Conservation (phyloP, 31 red algal species). For the Bonnemaisonia californica region DNA sequence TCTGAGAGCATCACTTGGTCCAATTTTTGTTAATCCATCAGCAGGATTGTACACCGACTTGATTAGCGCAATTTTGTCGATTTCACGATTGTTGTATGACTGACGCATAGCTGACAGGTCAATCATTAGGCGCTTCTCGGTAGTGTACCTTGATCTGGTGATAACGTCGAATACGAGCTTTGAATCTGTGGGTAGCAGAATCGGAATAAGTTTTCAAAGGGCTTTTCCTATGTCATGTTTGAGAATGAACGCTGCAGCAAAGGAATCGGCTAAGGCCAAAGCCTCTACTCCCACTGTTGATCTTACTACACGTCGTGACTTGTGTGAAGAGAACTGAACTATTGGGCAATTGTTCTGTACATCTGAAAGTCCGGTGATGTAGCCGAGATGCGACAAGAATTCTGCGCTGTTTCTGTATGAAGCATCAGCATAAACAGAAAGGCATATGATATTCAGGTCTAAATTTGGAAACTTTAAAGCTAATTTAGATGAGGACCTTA, state of each 20-base stretch:
- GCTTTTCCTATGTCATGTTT: conserved; percentile 19
- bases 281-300: conserved; percentile 16
- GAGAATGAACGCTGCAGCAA: conserved; percentile 24
- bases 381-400: conserved; percentile 13
- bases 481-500: not conserved
- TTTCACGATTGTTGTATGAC: conserved; percentile 19
- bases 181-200: conserved; percentile 32
- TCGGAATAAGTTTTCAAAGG: not conserved
- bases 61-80: conserved; percentile 29
- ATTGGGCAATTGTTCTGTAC: not conserved
- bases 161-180: conserved; percentile 50
- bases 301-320: not conserved
- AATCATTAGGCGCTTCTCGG: conserved; percentile 26
- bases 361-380: conserved; percentile 25
- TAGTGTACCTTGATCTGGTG: conserved; percentile 1
- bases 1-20: too few relatives aligned
- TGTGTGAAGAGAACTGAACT: conserved; percentile 19
- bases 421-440: conserved; percentile 28
- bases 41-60: too few relatives aligned
- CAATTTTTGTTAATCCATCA: too few relatives aligned
- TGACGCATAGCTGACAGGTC: conserved; percentile 20
- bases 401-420: conserved; percentile 12
- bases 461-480: conserved; percentile 7
- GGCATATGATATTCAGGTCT: conserved; percentile 8
- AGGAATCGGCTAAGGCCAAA: conserved; percentile 7